Evolutionary conservation across 2,329 filamentous ascomycete genomes (phyloP), one percentile per base, ranked within the genome.

Genomic region (Xylariaceae sp.): DNA sequence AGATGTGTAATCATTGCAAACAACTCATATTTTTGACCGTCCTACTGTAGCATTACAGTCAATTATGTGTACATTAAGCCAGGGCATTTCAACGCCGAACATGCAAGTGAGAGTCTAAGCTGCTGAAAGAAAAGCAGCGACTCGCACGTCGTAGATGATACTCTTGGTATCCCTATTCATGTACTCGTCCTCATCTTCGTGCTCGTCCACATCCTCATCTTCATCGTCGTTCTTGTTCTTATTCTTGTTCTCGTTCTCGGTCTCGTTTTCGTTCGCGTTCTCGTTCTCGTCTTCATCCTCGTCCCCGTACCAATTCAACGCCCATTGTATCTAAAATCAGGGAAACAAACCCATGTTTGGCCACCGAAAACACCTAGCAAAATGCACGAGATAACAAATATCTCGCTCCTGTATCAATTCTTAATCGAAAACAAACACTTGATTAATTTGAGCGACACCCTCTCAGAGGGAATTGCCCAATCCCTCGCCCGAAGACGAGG

Each of bases 361-460:
- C 47, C 53, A 55, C 53, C 61, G 39, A 44, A 23, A 58, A 63
- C 61, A 52, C 61, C 61, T 54, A 61, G 54, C 59, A 60, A 55
- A 58, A 62, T 60, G 57, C 62, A 60, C 57, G 55, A 59, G 54
- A 56, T 57, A 35, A 30, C n/a, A 11, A 17, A 56, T 49, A 39
- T 51, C 57, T 47, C 34, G 54, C 30, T 52, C 50, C 47, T 30
- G 56, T 51, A 53, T 52, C 44, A 55, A 59, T 56, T 50, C 48
- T 11, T 42, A 17, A 42, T 18, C 23, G 44, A 54, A 48, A 51
- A 55, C 23, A 48, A 51, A 35, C 30, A 44, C 23, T 45, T 18
- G 51, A 48, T 44, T 18, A 53, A 55, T 55, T 30, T 53, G 47
- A 55, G 13, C 18, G 23, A 52, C 35, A n/a, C 11, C 6, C 6